phyloP scores from a whole-genome alignment of 2,329 filamentous ascomycete genomes.

The Fusarium begoniae region DNA sequence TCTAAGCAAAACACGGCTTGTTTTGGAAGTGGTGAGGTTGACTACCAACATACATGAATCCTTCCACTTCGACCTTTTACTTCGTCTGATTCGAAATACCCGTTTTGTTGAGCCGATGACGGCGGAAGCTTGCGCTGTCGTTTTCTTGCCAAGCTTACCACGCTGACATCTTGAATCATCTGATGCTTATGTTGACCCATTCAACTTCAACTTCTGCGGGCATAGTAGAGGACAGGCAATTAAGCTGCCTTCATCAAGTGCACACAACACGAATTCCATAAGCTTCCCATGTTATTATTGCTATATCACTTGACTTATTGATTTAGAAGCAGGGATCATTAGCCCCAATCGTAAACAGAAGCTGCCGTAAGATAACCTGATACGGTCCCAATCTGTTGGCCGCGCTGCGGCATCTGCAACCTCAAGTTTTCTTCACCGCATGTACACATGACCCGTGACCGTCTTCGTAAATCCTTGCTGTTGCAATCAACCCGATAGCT shows the following conservation, averaged over 20 bases:
- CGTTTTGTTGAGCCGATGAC: not conserved
- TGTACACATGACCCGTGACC: conserved; percentile 14
- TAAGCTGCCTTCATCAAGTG: not conserved
- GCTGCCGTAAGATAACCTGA: conserved; percentile 14
- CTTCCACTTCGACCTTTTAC: conserved; percentile 13
- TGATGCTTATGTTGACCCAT: not conserved
- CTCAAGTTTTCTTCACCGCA: conserved; percentile 18
- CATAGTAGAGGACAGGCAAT: not conserved
- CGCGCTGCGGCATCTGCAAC: conserved; percentile 23
- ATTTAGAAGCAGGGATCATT: conserved; percentile 6
- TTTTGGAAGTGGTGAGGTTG: conserved; percentile 11
- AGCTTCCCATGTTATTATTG: conserved; percentile 4
- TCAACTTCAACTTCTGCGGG: not conserved
- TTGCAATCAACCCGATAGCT: not conserved
- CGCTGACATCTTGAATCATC: not conserved
- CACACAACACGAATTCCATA: conserved; percentile 1
- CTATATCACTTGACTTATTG: conserved; percentile 21
- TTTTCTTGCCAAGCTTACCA: not conserved
- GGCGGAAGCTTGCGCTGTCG: not conserved
- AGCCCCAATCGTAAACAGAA: conserved; percentile 8
- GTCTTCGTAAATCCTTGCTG: conserved; percentile 5
- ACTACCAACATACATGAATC: conserved; percentile 28
- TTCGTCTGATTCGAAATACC: not conserved
- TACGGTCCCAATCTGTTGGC: conserved; percentile 40
- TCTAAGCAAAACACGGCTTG: conserved; percentile 30